Evolutionary conservation across 306 rosid genomes (phyloP), one percentile per base, ranked within the genome.

Genomic region (Gillenia trifoliata): DNA sequence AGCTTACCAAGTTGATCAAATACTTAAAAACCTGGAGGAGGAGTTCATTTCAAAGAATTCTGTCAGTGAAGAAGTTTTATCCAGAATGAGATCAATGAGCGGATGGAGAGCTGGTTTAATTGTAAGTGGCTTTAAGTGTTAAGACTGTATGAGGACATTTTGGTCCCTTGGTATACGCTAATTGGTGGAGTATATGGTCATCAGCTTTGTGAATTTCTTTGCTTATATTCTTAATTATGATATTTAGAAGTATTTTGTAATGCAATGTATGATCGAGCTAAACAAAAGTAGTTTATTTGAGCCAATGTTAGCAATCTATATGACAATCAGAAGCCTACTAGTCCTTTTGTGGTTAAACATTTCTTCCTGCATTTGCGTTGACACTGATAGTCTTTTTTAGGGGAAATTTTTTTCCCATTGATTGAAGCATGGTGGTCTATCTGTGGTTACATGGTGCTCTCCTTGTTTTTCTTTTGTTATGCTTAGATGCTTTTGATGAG

Each of bases 1-100:
- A 80, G 99, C 97, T 30, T 90, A 86, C 81, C 96, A 84, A 78
- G 98, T 92, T 83, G 89, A 95, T 86, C 78, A 72, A 68, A 76
- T 83, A 74, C 93, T 95, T 77, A 85, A 83, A 75, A 90, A 79
- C 63, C 55, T 80, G 74, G 99, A 95, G 83, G 83, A 84, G 80
- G 91, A 83, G 80, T 85, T 72, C 76, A 79, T 82, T 73, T 79
- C 87, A 71, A 85, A 86, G 73, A 84, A 85, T 83, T 81, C 87
- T 78, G 73, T 81, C 73, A 55, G 65, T 73, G 91, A 86, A 66
- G 92, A 83, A 56, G 79, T 79, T 83, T 64, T 88, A 74, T 81
- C 83, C 68, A 86, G 92, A 80, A 83, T 90, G 74, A 89, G 80
- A 85, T 67, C 72, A 30, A 76, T 85, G 75, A 87, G 83, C 79